A percentile compares a stretch with the other conserved stretches of the same genome.
These are phyloP conservation scores for Peziza echinospora DNA, from an alignment of 495 filamentous ascomycete genomes.

Conservation along the genomic window DNA sequence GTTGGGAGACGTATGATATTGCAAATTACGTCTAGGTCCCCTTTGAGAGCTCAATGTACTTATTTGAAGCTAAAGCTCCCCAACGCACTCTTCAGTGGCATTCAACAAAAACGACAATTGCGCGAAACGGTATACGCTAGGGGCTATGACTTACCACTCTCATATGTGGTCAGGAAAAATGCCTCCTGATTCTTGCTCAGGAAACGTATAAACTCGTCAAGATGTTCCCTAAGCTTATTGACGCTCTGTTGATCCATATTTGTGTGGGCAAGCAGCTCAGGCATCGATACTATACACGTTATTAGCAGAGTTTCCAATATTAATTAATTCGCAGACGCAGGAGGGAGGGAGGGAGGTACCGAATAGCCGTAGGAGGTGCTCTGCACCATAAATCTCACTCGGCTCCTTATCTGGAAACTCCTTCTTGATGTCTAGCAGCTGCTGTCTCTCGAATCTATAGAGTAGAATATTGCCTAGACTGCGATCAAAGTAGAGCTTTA, in stretches of 20 bases:
- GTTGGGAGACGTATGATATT: too few species aligned
- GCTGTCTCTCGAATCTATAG: constrained; percentile 76
- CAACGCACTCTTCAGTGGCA: too few species aligned
- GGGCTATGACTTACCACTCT: constrained; percentile 24
- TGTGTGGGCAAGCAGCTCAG: constrained; percentile 85
- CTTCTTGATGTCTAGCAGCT: constrained; percentile 53
- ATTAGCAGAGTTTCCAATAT: not conserved
- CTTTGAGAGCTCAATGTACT: not conserved
- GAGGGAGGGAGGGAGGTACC: constrained; percentile 33
- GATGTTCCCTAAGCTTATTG: constrained; percentile 65
- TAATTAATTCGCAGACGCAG: too few species aligned
- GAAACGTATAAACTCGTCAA: constrained; percentile 61
- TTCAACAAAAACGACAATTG: not conserved
- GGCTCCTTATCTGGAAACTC: constrained; percentile 36
- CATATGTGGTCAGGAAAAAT: constrained; percentile 63
- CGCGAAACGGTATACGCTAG: not conserved
- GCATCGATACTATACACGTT: constrained; percentile 46
- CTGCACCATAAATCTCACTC: constrained; percentile 72
- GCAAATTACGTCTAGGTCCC: too few species aligned
- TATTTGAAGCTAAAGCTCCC: not conserved
- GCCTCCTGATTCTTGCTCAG: constrained; percentile 45
- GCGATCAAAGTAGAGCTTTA: constrained; percentile 82
- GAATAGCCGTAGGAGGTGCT: constrained; percentile 71
- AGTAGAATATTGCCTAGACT: constrained; percentile 67
- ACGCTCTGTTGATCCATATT: constrained; percentile 90